Base-by-base conservation (phyloP, 805 yeast genomes). In the Saccharomycopsis schoenii region DNA sequence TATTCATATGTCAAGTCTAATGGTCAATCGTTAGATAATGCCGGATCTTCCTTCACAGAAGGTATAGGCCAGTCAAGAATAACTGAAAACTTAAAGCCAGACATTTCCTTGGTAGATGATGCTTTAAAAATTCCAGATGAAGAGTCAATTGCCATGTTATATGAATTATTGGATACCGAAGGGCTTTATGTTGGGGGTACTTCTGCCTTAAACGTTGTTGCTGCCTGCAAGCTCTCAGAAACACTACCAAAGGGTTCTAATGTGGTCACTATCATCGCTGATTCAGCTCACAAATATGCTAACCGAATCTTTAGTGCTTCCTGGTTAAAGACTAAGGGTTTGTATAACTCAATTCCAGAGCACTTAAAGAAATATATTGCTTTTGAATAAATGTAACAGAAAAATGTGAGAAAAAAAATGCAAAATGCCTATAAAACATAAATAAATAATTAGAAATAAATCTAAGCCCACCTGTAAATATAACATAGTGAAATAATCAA, bases 51-150 rank as follows among this genome's bases (percentile, higher is more conserved):
- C 0, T 90, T 92, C 72, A 92, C 97, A 36, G 97, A 92, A 75
- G 97, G 97, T 39, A 90, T 92, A 74, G 97, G 97, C 36, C 97
- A 92, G 74, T 97, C 97, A 56, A 81, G 97, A 68, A 86, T 92
- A 68, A 92, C 97, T 5, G 86, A 82, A 65, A 92, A 92, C 72
- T 78, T 92, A 72, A 77, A 77, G 17, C 87, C 83, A 54, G 97
- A 89, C 64, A 75, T 90, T 36, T 85, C 79, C 9, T 71, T 85
- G 39, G 78, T 89, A 42, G 97, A 92, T 70, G 96, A 86, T 67
- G 96, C 97, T 0, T 73, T 88, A 57, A 80, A 81, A 66, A 83
- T 92, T 58, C 82, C 91, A 1, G 97, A 92, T 73, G 86, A 80
- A 61, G 87, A 85, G 64, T 80, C 94, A 14, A 90, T 92, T 67